phyloP scores from a whole-genome alignment of 139 green algal species.

The Ettlia oleoabundans region DNA sequence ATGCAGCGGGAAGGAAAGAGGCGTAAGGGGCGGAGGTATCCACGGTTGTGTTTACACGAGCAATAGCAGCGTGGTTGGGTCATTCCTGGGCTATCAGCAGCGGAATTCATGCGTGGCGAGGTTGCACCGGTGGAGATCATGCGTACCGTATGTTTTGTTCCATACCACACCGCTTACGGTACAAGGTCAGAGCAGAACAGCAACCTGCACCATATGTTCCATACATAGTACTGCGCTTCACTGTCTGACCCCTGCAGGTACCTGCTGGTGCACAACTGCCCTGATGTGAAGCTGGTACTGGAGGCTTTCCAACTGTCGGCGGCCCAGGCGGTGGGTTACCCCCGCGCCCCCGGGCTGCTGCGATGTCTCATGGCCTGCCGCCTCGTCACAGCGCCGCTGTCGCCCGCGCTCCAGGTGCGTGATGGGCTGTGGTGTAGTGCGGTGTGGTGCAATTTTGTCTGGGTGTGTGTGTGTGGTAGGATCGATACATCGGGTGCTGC shows the following conservation, averaged over 20 bases:
- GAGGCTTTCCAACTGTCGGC: slow-evolving; percentile 85
- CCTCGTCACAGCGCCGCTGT: slow-evolving; percentile 63
- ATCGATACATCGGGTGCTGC: no score
- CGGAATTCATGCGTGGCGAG: no score
- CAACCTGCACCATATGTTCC: no score
- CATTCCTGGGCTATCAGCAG: no score
- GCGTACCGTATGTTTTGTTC: no score
- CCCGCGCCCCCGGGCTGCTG: slow-evolving; percentile 66
- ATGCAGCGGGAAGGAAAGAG: not conserved
- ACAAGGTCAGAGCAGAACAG: no score
- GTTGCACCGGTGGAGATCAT: no score
- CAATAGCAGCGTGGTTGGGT: no score
- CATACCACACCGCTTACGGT: no score
- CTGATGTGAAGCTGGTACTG: slow-evolving; percentile 60
- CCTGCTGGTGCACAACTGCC: slow-evolving; percentile 33
- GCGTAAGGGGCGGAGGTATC: no score
- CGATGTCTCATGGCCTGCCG: slow-evolving; percentile 77
- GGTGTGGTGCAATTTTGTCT: not conserved
- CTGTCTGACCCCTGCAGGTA: slow-evolving; percentile 35
- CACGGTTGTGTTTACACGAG: no score
- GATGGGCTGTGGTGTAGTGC: no score
- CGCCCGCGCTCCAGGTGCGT: slow-evolving; percentile 16
- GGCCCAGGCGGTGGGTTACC: slow-evolving; percentile 65
- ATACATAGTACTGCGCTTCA: not conserved
- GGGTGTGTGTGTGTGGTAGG: not conserved